Base-by-base conservation (phyloP, 345 rosid species). In the Citrus mangshanensis region DNA sequence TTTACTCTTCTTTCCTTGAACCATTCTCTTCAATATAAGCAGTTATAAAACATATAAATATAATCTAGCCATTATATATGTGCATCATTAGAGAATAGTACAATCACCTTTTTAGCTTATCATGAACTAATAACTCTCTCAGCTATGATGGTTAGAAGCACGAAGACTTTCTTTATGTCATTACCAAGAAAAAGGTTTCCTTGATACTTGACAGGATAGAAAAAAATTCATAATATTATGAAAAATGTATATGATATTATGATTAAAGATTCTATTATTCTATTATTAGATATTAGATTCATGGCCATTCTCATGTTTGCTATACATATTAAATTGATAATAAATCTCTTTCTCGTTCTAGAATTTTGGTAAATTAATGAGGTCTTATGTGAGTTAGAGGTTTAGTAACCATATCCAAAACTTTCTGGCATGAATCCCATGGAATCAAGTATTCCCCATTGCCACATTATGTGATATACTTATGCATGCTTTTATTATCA, bases 101-200 rank as follows among this genome's bases (percentile, higher is more conserved):
- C 79, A 56, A 56, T 30, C 66, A 5, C 73, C 79, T 77, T 77
- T 77, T 77, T 37, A 56, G 73, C 65, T 68, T 38, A 58, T 79
- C 12, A 64, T 72, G 70, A 79, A 55, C 73, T 64, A 30, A 70
- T 78, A 51, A 78, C 46, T 60, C 70, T 70, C 38, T 60, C 13
- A 30, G 62, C 37, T 54, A 37, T 72, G 60, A 65, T 73, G 35
- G 70, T 79, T 77, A 67, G 64, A 68, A 59, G 63, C 81, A 27
- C 74, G 54, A 74, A 66, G 72, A 70, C 78, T 74, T 68, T 73
- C 81, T 82, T 72, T 74, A 66, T 72, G 63, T 74, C 82, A 68
- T 78, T 56, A 28, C 76, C 80, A 85, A 75, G 62, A 58, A 82
- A 80, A 85, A 78, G 82, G 79, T 38, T 61, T 58, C 73, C 70